Evolutionary conservation across 495 filamentous ascomycete genomes (phyloP), one percentile per base, ranked within the genome.

Genomic region (Trypethelium eluteriae): DNA sequence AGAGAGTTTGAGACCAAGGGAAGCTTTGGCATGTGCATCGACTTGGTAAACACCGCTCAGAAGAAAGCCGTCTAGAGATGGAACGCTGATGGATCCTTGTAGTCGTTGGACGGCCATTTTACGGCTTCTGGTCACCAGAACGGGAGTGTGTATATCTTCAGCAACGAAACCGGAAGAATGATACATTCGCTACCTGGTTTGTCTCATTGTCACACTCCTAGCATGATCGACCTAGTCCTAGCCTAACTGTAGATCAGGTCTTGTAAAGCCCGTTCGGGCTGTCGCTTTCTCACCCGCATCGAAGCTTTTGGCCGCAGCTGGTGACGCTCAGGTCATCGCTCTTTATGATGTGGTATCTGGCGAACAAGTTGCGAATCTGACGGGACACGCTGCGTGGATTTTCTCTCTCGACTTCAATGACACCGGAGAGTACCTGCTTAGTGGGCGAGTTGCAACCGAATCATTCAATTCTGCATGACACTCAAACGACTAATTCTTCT

Each of bases 91-190:
- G 32, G 18, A 59, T 10, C 11, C 25, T 49, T 10, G 2, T 62
- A 88, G 86, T 88, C 86, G 62, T 67, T 81, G 38, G 89, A 98
- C 76, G 93, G 92, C 63, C 85, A 83, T 66, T 86, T 93, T 71
- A 92, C 93, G 61, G 94, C 93, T 9, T 93, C 88, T 66, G 94
- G 94, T 0, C 95, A 98, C 76, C 86, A 96, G 75, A 96, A 90
- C 74, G 94, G 94, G 35, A 87, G 85, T n/a, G 84, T 98, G 63
- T 96, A 96, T 73, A 87, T 98, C 46, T 98, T 97, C 80, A 91
- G 88, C 76, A 96, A 96, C 72, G 87, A 91, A 71, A 91, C 90
- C 0, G 90, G 89, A 16, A 86, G 90, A 63, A 84, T 98, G 75
- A 81, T 88, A 2, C 94, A 96, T 76, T 95, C 91, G 34, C 80